A percentile compares a stretch with the other conserved stretches of the same genome.
These are phyloP conservation scores for Novymonas esmeraldas DNA, from an alignment of 208 protist species.

Conservation along the genomic window DNA sequence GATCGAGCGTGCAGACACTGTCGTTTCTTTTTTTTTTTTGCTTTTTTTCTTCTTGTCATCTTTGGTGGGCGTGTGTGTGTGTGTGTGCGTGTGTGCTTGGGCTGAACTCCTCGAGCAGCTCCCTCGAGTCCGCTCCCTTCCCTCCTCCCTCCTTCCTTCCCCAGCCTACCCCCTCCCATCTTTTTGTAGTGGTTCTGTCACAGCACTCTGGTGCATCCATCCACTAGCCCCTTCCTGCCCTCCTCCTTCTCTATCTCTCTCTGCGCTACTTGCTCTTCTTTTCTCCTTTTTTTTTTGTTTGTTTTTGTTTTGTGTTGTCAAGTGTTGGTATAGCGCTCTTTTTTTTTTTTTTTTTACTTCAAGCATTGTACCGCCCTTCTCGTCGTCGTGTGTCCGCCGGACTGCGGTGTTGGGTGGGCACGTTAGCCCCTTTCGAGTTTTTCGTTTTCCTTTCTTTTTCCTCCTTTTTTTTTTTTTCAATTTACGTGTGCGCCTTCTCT, in stretches of 20 bases:
- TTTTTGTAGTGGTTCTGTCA: no score
- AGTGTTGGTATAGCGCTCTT: not conserved
- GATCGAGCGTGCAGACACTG: no score
- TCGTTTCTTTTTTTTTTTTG: not conserved
- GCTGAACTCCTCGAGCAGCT: not conserved
- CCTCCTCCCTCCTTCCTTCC: no score
- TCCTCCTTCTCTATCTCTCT: not conserved
- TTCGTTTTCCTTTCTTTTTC: not conserved
- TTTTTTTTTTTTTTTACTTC: not conserved
- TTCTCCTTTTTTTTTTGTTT: not conserved
- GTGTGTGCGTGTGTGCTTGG: not conserved
- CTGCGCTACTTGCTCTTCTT: not conserved
- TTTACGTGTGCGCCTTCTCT: not conserved
- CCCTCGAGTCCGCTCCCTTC: not conserved
- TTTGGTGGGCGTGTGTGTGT: not conserved
- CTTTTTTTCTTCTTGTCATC: not conserved
- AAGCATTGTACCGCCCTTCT: not conserved
- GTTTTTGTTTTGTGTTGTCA: constrained; percentile 6
- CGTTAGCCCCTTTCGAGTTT: no score
- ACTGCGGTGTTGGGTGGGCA: no score
- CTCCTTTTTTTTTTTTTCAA: constrained; percentile 5
- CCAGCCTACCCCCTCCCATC: no score
- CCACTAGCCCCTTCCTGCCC: no score
- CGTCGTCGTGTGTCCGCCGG: no score
- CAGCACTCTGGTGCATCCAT: no score